Base-by-base conservation (phyloP, 2,329 filamentous ascomycete species). In the Spiromastix sp. region DNA sequence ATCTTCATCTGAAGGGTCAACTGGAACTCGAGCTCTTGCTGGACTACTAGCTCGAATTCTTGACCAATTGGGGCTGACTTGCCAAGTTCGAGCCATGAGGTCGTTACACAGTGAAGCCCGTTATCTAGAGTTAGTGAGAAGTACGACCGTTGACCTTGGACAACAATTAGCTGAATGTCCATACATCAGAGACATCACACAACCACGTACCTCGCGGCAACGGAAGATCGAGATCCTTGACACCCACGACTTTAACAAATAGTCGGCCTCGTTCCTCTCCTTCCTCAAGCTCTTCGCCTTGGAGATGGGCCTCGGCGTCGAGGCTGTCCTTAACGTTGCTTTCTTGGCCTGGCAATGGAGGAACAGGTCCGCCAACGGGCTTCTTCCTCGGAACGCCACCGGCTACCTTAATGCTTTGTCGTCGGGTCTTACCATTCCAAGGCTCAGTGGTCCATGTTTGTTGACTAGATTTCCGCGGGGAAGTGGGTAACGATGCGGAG, bases 91-190 rank as follows among this genome's bases (percentile, higher is more conserved):
- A 96, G 70, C 84, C 86, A 95, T 1, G 86, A 81, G 3, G 91
- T 98, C 0, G 91, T 98, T 11, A 98, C 91, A 51, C 91, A 98
- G 57, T 98, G 91, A 1, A 98, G 76, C 17, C 91, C 91, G 45
- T 98, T 98, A 60, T 98, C 91, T n/a, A 98, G 72, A 0, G 91
- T 98, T 8, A 98, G 72, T 49, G 89, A 87, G 64, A 98, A 98
- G 73, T 85, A 91, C 2, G 85, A 85, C 36, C 85, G 79, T 61
- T 96, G 87, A 51, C 82, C 85, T 91, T 45, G 5, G 32, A 29
- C 4, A 3, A 31, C 26, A 15, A 45, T 62, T 49, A 61, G 51
- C 26, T 29, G 17, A 20, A 4, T 18, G 5, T 17, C 11, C 5
- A 5, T 32, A 31, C 8, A 15, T 17, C n/a, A 17, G 25, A 35